Evolutionary conservation across 2,329 filamentous ascomycete genomes (phyloP).

Genomic region (Neurospora crassa): DNA sequence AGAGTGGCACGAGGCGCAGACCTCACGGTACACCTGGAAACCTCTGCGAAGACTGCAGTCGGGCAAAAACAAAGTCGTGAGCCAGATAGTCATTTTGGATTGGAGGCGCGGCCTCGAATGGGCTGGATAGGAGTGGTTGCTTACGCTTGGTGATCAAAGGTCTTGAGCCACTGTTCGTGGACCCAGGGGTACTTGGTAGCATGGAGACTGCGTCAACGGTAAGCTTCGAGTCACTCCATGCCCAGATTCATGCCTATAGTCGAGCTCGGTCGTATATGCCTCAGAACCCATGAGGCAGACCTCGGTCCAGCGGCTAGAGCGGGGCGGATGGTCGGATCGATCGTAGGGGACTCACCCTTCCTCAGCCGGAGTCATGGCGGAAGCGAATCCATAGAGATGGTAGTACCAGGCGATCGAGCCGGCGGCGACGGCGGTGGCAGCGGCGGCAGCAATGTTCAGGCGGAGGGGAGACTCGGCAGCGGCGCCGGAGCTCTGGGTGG

Average conservation of each 20-base stretch:
- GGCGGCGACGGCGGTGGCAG: conserved; percentile 76
- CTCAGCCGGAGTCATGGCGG: conserved; percentile 87
- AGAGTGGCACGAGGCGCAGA: conserved; percentile 96
- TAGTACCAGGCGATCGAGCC: conserved; percentile 96
- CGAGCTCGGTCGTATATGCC: conserved; percentile 17
- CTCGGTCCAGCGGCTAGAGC: conserved; percentile 7
- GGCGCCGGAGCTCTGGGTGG: conserved; percentile 64
- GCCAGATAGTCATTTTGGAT: conserved; percentile 36
- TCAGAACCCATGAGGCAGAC: conserved; percentile 12
- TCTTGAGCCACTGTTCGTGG: conserved; percentile 84
- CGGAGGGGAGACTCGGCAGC: conserved; percentile 66
- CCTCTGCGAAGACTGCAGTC: conserved; percentile 77
- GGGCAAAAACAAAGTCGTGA: conserved; percentile 3
- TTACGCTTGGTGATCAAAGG: conserved; percentile 95
- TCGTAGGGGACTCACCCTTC: conserved; percentile 71
- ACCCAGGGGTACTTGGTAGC: conserved; percentile 91
- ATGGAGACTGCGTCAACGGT: conserved; percentile 61
- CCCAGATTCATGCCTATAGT: not conserved
- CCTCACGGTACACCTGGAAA: conserved; percentile 98
- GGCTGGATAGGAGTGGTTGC: conserved; percentile 26
- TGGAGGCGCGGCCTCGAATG: conserved; percentile 3
- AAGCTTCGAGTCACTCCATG: conserved; percentile 16
- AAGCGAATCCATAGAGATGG: conserved; percentile 83
- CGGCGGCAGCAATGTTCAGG: conserved; percentile 77
- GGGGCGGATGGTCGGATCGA: not conserved